Conservation (phyloP, 805 yeast species). For the Candida silvicultrix region DNA sequence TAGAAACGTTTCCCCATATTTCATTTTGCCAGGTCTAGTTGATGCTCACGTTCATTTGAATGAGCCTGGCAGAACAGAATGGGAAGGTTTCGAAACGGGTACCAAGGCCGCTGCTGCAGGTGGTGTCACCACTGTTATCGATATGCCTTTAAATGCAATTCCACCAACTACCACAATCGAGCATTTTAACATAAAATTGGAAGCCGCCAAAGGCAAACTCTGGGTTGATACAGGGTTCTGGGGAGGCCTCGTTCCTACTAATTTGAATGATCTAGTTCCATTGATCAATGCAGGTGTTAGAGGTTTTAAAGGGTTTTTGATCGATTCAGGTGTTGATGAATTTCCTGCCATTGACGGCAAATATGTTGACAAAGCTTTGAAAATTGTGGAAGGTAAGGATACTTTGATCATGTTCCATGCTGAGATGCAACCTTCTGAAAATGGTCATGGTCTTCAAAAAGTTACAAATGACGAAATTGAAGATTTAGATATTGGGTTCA, state of each 20-base stretch:
- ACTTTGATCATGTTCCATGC: conserved; percentile 91
- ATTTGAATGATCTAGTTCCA: conserved; percentile 63
- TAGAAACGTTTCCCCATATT: conserved; percentile 53
- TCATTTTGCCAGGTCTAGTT: conserved; percentile 83
- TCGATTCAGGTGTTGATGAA: conserved; percentile 95
- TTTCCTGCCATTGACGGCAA: conserved; percentile 73
- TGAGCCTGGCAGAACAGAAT: conserved; percentile 96
- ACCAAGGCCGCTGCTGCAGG: conserved; percentile 93
- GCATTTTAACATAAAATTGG: conserved; percentile 67
- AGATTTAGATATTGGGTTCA: conserved; percentile 15
- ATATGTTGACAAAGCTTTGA: conserved; percentile 65
- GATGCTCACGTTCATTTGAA: conserved; percentile 93
- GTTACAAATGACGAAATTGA: conserved; percentile 18
- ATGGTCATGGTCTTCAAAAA: conserved; percentile 25
- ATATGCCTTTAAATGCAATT: conserved; percentile 93
- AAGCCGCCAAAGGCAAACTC: conserved; percentile 73
- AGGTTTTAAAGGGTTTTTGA: conserved; percentile 89
- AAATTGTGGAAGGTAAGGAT: conserved; percentile 48
- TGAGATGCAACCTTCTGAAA: conserved; percentile 59
- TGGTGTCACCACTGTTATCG: conserved; percentile 92
- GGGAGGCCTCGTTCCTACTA: conserved; percentile 91
- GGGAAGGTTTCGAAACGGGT: conserved; percentile 98
- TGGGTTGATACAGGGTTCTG: conserved; percentile 96
- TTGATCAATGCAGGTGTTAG: conserved; percentile 81
- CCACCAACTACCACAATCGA: conserved; percentile 89